Base-by-base conservation (phyloP, 1,139 yeast genomes). In the Taphrina confusa region DNA sequence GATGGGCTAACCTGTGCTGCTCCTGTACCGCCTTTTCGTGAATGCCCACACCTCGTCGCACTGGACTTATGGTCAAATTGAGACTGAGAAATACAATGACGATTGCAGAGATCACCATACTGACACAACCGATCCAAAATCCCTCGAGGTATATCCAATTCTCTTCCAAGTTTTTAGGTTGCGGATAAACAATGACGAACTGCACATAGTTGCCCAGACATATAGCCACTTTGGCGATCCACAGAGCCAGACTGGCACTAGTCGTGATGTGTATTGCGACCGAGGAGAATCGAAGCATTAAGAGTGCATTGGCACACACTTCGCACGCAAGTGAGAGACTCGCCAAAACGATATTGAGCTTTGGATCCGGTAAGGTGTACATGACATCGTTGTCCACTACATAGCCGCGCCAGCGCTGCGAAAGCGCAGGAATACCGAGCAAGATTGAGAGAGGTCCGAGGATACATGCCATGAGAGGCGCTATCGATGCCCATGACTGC, bases 1-100 rank as follows among this genome's bases (percentile, higher is more conserved):
- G 78, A 71, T 89, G 95, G 37, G 82, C 77, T 12, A 77, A 74
- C 23, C 50, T 27, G 31, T 45, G 50, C 25, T 45, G 50, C 23
- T 45, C 50, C 4, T 23, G 28, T 12, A 45, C 31, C 23, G 50
- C 34, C 23, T 45, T 45, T 18, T 45, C 50, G 28, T 45, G 50
- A 4, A 45, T 18, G 11, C 50, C 50, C 9, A 45, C 37, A 28
- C 30, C 37, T 2, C 31, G 36, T 5, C 28, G 14, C 28, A 14
- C 28, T 5, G 50, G 50, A 23, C 33, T 45, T 23, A 45, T 45
- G 2, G 36, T 45, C 23, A 45, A 14, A 30, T 45, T 45, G 25
- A 45, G 50, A 6, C 16, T 30, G 14, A 45, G 23, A 25, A 45
- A 45, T 20, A 45, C 20, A 25, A 45, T 45, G n/a, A 45, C 50